Evolutionary conservation across 179 eudicot species (phyloP), one percentile per base, ranked within the genome.

Genomic region (Amaranthus tricolor): DNA sequence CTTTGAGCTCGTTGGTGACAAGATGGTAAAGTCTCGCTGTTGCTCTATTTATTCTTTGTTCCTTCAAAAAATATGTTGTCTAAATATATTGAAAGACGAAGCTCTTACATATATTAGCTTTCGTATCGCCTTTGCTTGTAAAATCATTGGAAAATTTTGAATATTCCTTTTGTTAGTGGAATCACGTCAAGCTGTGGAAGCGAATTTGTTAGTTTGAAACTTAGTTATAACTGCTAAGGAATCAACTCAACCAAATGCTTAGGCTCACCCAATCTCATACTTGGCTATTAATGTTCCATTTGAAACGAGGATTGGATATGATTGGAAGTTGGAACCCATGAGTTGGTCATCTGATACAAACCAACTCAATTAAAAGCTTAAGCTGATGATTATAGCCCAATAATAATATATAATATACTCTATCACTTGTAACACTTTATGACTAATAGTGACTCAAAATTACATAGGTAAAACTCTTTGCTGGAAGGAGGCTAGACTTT

Each of bases 401-500:
- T 17, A 6, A 58, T 8, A 7, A 11, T 6, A 24, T 17, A 6
- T 14, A 40, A 48, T 3, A 62, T 40, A 40, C 15, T 16, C 5
- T 21, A 3, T 24, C 13, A 10, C 40, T 66, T 8, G 44, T 31
- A 19, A 55, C 44, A 9, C 74, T 55, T 16, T n/a, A 5, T 71
- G 43, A 44, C 54, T 57, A 14, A 7, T 5, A n/a, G 49, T 51
- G 9, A 48, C 47, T 49, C 60, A 49, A 76, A 52, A 44, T 79
- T 79, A 73, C 72, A 51, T 81, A 95, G 99, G 87, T 95, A 68
- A 87, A 84, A 76, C 86, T 90, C 50, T 88, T 82, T 78, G 70
- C 85, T 57, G 98, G 98, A 70, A 85, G 90, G 75, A 91, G 81
- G 84, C 82, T 95, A 71, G 97, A 88, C 8, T 91, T 82, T 72